phyloP scores from a whole-genome alignment of 331 rosid genomes.

The Cydonia oblonga region DNA sequence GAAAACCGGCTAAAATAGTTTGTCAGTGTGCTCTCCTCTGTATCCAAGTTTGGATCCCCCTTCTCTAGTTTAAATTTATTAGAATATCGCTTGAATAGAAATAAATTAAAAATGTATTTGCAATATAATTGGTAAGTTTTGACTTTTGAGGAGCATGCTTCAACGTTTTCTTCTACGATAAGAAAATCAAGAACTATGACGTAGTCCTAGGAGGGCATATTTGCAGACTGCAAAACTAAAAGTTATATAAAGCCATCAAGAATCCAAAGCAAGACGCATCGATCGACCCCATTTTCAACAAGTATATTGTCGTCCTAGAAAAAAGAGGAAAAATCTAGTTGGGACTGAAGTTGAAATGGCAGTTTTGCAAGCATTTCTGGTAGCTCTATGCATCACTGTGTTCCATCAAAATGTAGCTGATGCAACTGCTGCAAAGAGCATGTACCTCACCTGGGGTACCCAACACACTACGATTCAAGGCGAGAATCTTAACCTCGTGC shows the following conservation, averaged over 20 bases:
- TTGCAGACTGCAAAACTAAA: neutral
- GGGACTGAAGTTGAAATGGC: conserved; percentile 27
- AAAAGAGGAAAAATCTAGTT: neutral
- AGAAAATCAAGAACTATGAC: neutral
- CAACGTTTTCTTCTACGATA: neutral
- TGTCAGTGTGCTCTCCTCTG: neutral
- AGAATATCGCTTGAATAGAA: neutral
- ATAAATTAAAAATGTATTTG: neutral
- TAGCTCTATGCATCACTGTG: conserved; percentile 23
- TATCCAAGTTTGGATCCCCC: neutral
- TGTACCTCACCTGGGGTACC: conserved; percentile 52
- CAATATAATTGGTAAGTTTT: neutral
- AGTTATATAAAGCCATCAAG: conserved; percentile 27
- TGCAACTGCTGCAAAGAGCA: conserved; percentile 42
- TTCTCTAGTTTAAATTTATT: no score
- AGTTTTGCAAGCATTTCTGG: conserved; percentile 12
- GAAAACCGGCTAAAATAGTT: no score
- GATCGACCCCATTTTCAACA: conserved; percentile 18
- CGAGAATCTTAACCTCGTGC: conserved; percentile 61
- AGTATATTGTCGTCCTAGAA: neutral
- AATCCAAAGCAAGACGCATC: conserved; percentile 1
- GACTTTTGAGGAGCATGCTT: neutral
- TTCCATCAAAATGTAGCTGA: conserved; percentile 22
- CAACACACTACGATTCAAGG: conserved; percentile 39
- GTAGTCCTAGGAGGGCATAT: neutral